Conservation (phyloP, 2,329 filamentous ascomycete genomes). For the Pezicula rhizophila region DNA sequence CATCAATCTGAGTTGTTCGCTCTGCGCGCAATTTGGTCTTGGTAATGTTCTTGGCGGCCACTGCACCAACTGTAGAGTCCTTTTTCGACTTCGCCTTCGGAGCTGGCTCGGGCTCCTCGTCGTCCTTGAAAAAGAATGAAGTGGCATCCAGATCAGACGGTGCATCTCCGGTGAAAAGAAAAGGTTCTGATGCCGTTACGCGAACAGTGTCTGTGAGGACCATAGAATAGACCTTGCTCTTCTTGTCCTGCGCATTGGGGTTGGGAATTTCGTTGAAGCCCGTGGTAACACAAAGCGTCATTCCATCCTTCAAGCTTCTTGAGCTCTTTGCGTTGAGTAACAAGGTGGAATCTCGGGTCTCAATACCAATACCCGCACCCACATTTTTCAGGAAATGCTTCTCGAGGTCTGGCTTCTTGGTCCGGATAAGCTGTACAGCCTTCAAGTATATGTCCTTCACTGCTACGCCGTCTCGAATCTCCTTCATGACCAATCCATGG, state of each 20-base stretch:
- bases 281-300: slow-evolving; percentile 89
- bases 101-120: slow-evolving; percentile 77
- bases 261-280: slow-evolving; percentile 89
- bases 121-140: slow-evolving; percentile 98
- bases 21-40: slow-evolving; percentile 89
- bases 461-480: slow-evolving; percentile 77
- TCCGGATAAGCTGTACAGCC: slow-evolving; percentile 70
- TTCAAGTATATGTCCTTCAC: slow-evolving; percentile 92
- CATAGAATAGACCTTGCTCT: slow-evolving; percentile 81
- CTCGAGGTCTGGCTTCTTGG: slow-evolving; percentile 91
- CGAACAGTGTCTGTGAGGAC: slow-evolving; percentile 90
- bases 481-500: slow-evolving; percentile 85
- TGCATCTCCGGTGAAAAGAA: slow-evolving; percentile 90
- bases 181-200: slow-evolving; percentile 70
- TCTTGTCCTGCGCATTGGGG: slow-evolving; percentile 79
- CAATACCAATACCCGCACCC: slow-evolving; percentile 87
- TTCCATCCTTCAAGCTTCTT: slow-evolving; percentile 83
- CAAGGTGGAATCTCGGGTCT: slow-evolving; percentile 78
- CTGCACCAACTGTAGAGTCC: slow-evolving; percentile 74
- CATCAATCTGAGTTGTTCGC: slow-evolving; percentile 78
- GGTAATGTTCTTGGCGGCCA: slow-evolving; percentile 92
- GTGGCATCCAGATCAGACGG: slow-evolving; percentile 87
- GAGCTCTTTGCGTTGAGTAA: slow-evolving; percentile 82
- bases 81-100: slow-evolving; percentile 83
- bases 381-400: slow-evolving; percentile 92